phyloP scores from a whole-genome alignment of 2,329 filamentous ascomycete genomes.

The Dothistroma pini region DNA sequence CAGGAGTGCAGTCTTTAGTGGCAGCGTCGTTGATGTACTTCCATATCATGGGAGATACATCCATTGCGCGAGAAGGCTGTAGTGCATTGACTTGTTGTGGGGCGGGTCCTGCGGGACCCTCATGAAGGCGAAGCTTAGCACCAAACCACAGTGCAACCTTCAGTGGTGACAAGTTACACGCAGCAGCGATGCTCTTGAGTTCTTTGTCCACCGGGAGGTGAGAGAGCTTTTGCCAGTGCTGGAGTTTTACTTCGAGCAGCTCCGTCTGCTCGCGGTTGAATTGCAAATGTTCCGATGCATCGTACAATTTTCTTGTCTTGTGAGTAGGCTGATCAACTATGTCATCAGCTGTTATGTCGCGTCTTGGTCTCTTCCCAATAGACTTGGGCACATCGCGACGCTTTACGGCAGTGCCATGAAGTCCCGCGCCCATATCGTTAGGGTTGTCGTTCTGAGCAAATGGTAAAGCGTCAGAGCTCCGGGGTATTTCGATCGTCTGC shows the following conservation, averaged over 20 bases:
- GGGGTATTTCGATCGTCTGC: not conserved
- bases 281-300: not conserved
- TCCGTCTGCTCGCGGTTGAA: not conserved
- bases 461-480: not conserved
- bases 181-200: not conserved
- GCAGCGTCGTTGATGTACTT: not conserved
- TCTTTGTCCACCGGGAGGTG: not conserved
- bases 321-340: not conserved
- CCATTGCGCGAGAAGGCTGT: not conserved
- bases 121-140: not conserved
- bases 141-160: slow-evolving; percentile 1
- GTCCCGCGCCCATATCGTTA: not conserved
- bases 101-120: not conserved
- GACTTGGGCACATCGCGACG: not conserved
- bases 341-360: not conserved
- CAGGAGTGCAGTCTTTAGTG: not conserved
- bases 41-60: not conserved
- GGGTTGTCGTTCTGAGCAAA: not conserved
- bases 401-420: not conserved
- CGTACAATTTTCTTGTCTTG: not conserved
- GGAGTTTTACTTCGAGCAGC: not conserved
- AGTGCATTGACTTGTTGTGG: not conserved
- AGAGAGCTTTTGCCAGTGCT: not conserved
- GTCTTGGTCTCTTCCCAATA: not conserved
- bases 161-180: not conserved